phyloP scores from a whole-genome alignment of 2,329 filamentous ascomycete genomes.

The Penicillium sp. region DNA sequence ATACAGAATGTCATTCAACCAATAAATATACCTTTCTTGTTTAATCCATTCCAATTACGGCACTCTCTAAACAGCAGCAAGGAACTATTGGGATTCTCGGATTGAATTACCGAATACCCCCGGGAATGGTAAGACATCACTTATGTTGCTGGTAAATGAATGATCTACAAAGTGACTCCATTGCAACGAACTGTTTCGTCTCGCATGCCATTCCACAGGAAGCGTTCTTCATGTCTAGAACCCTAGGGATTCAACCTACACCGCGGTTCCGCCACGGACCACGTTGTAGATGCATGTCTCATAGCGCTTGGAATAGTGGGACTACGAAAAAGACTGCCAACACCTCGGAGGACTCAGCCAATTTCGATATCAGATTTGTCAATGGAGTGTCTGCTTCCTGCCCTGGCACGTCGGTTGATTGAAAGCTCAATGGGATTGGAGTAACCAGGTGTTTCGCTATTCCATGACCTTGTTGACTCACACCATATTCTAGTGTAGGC shows the following conservation, averaged over 20 bases:
- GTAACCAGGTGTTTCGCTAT: slow-evolving; percentile 13
- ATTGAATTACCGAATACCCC: no score
- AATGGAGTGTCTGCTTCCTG: slow-evolving; percentile 70
- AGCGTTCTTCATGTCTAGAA: slow-evolving; percentile 23
- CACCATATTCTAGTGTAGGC: slow-evolving; percentile 10
- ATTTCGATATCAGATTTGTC: slow-evolving; percentile 54
- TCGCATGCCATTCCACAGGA: slow-evolving; percentile 26
- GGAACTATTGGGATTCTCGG: no score
- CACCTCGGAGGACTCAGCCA: slow-evolving; percentile 13
- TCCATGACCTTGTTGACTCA: background rate
- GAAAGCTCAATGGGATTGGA: slow-evolving; percentile 12
- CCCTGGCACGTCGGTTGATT: slow-evolving; percentile 65
- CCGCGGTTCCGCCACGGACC: slow-evolving; percentile 18
- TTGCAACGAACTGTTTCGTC: no score
- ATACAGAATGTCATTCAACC: background rate
- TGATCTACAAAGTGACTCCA: slow-evolving; percentile 23
- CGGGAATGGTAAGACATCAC: no score
- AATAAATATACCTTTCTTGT: background rate
- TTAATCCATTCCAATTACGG: background rate
- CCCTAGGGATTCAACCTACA: slow-evolving; percentile 31
- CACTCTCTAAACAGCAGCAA: no score
- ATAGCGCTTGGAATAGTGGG: slow-evolving; percentile 23
- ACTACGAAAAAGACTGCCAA: slow-evolving; percentile 22
- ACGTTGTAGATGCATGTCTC: slow-evolving; percentile 24
- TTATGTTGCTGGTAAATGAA: slow-evolving; percentile 15